Evolutionary conservation across 2,329 filamentous ascomycete genomes (phyloP), one percentile per base, ranked within the genome.

Genomic region (Phoma sp.): DNA sequence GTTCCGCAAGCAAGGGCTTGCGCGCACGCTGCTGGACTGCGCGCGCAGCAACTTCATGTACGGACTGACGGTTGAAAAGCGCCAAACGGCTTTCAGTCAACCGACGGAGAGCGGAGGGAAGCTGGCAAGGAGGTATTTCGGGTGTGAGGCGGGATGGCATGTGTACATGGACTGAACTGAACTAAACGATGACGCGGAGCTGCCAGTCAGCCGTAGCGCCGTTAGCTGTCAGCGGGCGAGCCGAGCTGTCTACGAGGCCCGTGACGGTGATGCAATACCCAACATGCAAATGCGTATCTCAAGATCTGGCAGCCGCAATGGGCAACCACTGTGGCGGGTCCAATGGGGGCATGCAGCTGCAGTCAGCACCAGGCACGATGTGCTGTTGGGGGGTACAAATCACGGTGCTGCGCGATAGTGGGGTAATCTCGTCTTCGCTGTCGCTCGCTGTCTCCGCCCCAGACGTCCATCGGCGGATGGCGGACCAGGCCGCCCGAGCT

Each of bases 71-170:
- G 77, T 86, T 42, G 75, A 79, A 14, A 86, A 83, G 67, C 75
- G 78, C 9, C 70, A 80, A 64, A 77, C 88, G 35, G 86, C 86
- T 2, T 88, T 89, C 72, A 87, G 84, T 62, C 84, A 87, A 63
- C 85, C 86, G n/a, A 89, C 86, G 0, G 82, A 83, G 60, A 83
- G 80, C 63, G 86, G 86, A 33, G 80, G 79, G 11, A 75, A 74
- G 37, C 74, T 89, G 59, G 84, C 85, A 7, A 77, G 81, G 62
- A 80, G 79, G 56, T 88, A 85, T 77, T 85, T 83, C 62, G 83
- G 81, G 22, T 74, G 72, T 41, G 74, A 79, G 42, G 78, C 78
- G 52, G 82, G 81, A 42, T 87, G 85, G 85, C 79, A 80, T 72
- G 83, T 87, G 43, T 87, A 87, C 70, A 75, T 80, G 52, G 71